Conservation (phyloP, 495 filamentous ascomycete genomes). For the Podospora pseudocomata region DNA sequence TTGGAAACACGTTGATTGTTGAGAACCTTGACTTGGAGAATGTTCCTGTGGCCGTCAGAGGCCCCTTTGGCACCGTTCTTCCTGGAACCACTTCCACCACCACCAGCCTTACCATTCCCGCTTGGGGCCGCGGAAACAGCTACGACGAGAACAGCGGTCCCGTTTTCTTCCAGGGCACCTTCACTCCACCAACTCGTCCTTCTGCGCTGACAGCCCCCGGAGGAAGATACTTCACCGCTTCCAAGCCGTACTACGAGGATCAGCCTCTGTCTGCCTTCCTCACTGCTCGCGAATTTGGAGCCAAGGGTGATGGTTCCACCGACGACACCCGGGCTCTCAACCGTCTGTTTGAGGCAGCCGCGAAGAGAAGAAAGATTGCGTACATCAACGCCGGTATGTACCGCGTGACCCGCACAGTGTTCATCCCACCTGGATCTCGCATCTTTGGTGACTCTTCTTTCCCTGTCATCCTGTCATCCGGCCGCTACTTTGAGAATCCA, state of each 20-base stretch:
- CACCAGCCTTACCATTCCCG: constrained; percentile 49
- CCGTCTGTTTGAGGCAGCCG: constrained; percentile 56
- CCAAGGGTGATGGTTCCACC: constrained; percentile 64
- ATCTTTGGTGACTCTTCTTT: constrained; percentile 82
- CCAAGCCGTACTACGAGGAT: constrained; percentile 67
- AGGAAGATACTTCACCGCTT: constrained; percentile 54
- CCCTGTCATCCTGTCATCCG: constrained; percentile 76
- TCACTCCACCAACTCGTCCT: constrained; percentile 38
- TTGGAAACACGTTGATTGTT: constrained; percentile 48
- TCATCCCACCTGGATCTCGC: constrained; percentile 64
- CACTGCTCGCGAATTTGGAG: constrained; percentile 67
- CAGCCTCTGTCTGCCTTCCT: constrained; percentile 55
- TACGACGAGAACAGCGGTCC: constrained; percentile 44
- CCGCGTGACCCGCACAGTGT: constrained; percentile 70
- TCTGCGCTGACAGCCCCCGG: constrained; percentile 32
- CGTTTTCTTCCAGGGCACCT: constrained; percentile 30
- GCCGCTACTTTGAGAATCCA: constrained; percentile 60
- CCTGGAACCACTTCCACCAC: constrained; percentile 51
- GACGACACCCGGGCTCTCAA: constrained; percentile 69
- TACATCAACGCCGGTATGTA: constrained; percentile 88
- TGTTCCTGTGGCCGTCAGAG: constrained; percentile 53
- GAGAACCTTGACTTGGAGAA: constrained; percentile 66
- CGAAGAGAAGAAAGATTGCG: constrained; percentile 56
- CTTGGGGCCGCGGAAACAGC: constrained; percentile 42
- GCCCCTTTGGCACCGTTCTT: constrained; percentile 47